Evolutionary conservation across 2,329 filamentous ascomycete genomes (phyloP).

Genomic region (Penicillium decumbens): DNA sequence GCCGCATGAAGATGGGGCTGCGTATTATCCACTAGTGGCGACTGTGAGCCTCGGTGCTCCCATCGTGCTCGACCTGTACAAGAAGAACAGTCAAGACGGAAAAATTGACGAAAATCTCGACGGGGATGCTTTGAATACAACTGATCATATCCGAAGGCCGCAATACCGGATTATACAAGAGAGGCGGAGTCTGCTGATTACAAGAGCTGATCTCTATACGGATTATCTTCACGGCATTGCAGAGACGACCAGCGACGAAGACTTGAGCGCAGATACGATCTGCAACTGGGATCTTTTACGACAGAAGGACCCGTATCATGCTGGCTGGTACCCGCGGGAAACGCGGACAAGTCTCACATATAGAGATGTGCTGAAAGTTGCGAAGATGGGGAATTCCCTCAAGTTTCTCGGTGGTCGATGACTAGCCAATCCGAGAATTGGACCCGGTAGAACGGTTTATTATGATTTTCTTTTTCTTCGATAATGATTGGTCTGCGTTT

Average conservation of each 20-base stretch:
- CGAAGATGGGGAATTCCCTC: slow-evolving; percentile 65
- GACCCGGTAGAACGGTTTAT: neutral
- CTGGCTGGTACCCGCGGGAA: slow-evolving; percentile 45
- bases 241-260: slow-evolving; percentile 56
- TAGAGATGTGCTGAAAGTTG: slow-evolving; percentile 79
- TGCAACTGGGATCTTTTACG: slow-evolving; percentile 57
- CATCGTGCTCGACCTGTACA: slow-evolving; percentile 72
- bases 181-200: slow-evolving; percentile 65
- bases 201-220: slow-evolving; percentile 50
- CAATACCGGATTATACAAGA: slow-evolving; percentile 71
- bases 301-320: slow-evolving; percentile 34
- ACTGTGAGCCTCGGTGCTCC: slow-evolving; percentile 79
- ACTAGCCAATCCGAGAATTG: neutral
- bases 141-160: neutral
- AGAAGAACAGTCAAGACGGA: slow-evolving; percentile 46
- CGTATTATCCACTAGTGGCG: slow-evolving; percentile 83
- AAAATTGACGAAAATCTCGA: neutral
- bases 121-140: slow-evolving; percentile 7
- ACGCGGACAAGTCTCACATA: slow-evolving; percentile 62
- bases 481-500: slow-evolving; percentile 3
- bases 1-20: slow-evolving; percentile 87
- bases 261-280: slow-evolving; percentile 52
- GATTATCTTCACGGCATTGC: slow-evolving; percentile 59
- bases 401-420: slow-evolving; percentile 44
- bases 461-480: neutral